Base-by-base conservation (phyloP, 768 basidiomycete genomes). In the Leucosporidium yakuticum region DNA sequence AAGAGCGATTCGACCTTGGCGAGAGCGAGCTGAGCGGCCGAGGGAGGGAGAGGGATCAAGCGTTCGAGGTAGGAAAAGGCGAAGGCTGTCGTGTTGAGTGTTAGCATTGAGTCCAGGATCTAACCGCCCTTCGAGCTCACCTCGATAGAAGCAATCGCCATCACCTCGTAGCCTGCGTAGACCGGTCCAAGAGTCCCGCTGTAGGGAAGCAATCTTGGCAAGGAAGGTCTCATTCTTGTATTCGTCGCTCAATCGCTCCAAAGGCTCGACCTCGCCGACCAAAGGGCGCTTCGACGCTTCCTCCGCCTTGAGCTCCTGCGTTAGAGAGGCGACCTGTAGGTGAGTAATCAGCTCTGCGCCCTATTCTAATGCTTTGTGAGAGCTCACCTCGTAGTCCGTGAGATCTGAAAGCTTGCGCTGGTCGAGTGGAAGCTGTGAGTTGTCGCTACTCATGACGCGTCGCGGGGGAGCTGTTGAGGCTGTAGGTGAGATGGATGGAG, bases 101-200 rank as follows among this genome's bases (percentile, higher is more conserved):
- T n/a, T n/a, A n/a, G n/a, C n/a, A n/a, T n/a, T n/a, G n/a, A n/a
- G n/a, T n/a, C n/a, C n/a, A n/a, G n/a, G n/a, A n/a, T n/a, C 53
- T 14, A 12, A 23, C 69, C 60, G 60, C 70, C 21, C 48, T 31
- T 44, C 44, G 48, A 57, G 31, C 80, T 82, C 77, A 90, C 90
- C 87, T 83, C 92, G 83, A 78, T 94, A 96, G 78, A 94, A 95
- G 77, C 93, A 95, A 73, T 80, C 89, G 60, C 79, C 91, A 74
- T 85, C 85, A 80, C 92, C 91, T 79, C 86, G 83, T 0, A 88
- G 85, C 63, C 90, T 81, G 75, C 90, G 83, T 53, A 95, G 81
- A 17, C 79, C 81, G 44, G 80, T 80, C 79, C 84, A 93, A 2
- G 90, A 91, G 54, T 85, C 79, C 21, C 71, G 73, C 57, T 81